Evolutionary conservation across 1,284 basidiomycete species (phyloP).

Genomic region (Schizophyllum commune): DNA sequence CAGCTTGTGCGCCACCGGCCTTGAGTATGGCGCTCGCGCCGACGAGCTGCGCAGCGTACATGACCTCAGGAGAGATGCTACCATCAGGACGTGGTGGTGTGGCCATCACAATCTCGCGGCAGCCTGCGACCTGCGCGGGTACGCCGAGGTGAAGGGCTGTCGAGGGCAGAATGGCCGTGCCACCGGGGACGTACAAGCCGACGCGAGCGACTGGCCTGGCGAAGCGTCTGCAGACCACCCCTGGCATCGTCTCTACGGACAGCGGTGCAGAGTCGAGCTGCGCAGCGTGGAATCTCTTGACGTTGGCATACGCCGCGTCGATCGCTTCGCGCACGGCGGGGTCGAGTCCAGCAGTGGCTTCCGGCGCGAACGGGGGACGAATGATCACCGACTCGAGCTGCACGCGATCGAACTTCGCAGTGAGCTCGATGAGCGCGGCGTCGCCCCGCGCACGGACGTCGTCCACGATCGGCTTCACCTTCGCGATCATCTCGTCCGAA

Average conservation of each 20-base stretch:
- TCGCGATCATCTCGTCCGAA: slow-evolving; percentile 91
- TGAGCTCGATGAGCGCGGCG: slow-evolving; percentile 80
- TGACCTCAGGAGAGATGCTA: slow-evolving; percentile 87
- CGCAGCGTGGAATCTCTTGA: slow-evolving; percentile 84
- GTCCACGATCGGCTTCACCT: slow-evolving; percentile 93
- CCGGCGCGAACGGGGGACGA: slow-evolving; percentile 58
- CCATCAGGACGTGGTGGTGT: slow-evolving; percentile 92
- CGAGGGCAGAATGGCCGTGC: slow-evolving; percentile 93
- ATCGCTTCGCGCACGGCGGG: slow-evolving; percentile 74
- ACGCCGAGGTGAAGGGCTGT: slow-evolving; percentile 98
- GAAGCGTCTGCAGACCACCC: slow-evolving; percentile 92
- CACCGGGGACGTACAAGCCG: slow-evolving; percentile 96
- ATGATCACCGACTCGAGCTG: slow-evolving; percentile 53
- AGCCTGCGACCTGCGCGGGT: slow-evolving; percentile 96
- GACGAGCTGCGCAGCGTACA: slow-evolving; percentile 87
- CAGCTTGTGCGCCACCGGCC: slow-evolving; percentile 94
- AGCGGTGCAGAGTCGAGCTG: slow-evolving; percentile 71
- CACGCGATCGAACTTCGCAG: slow-evolving; percentile 89
- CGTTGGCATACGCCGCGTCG: slow-evolving; percentile 88
- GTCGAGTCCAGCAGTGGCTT: slow-evolving; percentile 49
- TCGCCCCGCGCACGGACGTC: slow-evolving; percentile 84
- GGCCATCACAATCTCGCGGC: slow-evolving; percentile 88
- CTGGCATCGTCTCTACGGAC: slow-evolving; percentile 95
- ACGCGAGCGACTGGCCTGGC: slow-evolving; percentile 91
- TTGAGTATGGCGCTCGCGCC: slow-evolving; percentile 86